Evolutionary conservation across 441 rosid species (phyloP), one percentile per base, ranked within the genome.

Genomic region (Brassica balearica): DNA sequence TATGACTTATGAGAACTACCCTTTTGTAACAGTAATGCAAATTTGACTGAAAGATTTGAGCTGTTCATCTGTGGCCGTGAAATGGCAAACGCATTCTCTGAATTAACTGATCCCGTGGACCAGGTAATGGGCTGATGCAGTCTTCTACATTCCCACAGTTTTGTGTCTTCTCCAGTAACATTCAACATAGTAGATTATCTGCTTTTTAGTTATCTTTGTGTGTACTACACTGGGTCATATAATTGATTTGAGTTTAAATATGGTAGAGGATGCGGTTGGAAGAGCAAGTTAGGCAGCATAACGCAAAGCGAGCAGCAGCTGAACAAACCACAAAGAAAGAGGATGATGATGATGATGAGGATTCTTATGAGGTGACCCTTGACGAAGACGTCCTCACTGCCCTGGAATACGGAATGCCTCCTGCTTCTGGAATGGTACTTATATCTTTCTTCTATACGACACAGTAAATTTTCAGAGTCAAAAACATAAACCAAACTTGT

Each of bases 351-450:
- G 90, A 88, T 15, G 92, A 87, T 20, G 96, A 95, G 46, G 89
- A 86, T 51, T 83, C 91, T 9, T 93, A 93, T 34, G 92, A 90
- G 84, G 99, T 95, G 80, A 91, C 92, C 67, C 89, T 93, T 7
- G 97, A 95, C 48, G 97, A 93, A 12, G 99, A 93, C 90, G 93
- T 95, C 76, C 84, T 95, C 77, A 92, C 96, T 22, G 97, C 99
- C 73, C 78, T 95, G 80, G 98, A 95, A 82, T 95, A 93, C 17
- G 98, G 99, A 84, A 92, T 95, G 99, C 97, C 98, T 65, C 98
- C 99, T 0, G 99, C 98, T 77, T 92, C 97, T 2, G 99, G 99
- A 83, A 92, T 92, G 99, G 99, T 93, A 87, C 48, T n/a, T 51
- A 14, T 32, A n/a, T 22, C 68, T 22, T 38, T 63, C 48, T 34